Conservation (phyloP, 2,329 filamentous ascomycete species). For the Domatiomyces catenatus region DNA sequence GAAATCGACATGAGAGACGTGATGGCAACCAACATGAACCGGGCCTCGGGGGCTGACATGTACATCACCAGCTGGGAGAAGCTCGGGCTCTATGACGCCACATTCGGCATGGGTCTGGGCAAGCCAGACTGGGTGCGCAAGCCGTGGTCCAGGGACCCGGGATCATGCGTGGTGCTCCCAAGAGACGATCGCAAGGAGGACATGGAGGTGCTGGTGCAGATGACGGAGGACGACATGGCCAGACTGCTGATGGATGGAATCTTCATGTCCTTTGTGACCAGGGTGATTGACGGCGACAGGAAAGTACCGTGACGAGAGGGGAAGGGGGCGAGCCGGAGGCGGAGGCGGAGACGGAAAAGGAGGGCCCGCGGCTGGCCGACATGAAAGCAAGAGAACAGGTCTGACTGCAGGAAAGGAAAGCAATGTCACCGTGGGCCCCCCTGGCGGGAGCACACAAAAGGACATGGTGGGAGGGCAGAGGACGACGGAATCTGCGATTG, state of each 20-base stretch:
- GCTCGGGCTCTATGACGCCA: slow-evolving; percentile 11
- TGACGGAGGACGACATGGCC: slow-evolving; percentile 15
- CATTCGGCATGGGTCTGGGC: slow-evolving; percentile 15
- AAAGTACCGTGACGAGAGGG: background rate
- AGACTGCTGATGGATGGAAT: slow-evolving; percentile 11
- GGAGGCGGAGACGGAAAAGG: too few species aligned
- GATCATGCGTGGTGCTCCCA: slow-evolving; percentile 17
- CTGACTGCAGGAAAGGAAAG: too few species aligned
- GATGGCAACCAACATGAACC: slow-evolving; percentile 17
- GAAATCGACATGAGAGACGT: slow-evolving; percentile 13
- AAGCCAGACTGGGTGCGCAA: slow-evolving; percentile 17
- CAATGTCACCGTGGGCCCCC: too few species aligned
- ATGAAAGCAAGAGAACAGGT: too few species aligned
- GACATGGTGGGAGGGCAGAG: too few species aligned
- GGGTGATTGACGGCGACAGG: background rate
- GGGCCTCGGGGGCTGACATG: slow-evolving; percentile 15
- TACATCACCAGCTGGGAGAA: slow-evolving; percentile 17
- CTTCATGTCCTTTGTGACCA: slow-evolving; percentile 13
- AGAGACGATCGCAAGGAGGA: slow-evolving; percentile 10
- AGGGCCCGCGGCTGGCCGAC: too few species aligned
- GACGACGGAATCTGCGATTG: too few species aligned
- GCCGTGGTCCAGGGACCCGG: slow-evolving; percentile 17
- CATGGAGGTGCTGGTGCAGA: slow-evolving; percentile 16
- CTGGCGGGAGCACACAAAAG: too few species aligned
- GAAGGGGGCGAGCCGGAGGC: too few species aligned